A percentile compares a stretch with the other conserved stretches of the same genome.
These are phyloP conservation scores for Ustilago sp. DNA, from an alignment of 1,284 basidiomycete species.

Conservation along the genomic window DNA sequence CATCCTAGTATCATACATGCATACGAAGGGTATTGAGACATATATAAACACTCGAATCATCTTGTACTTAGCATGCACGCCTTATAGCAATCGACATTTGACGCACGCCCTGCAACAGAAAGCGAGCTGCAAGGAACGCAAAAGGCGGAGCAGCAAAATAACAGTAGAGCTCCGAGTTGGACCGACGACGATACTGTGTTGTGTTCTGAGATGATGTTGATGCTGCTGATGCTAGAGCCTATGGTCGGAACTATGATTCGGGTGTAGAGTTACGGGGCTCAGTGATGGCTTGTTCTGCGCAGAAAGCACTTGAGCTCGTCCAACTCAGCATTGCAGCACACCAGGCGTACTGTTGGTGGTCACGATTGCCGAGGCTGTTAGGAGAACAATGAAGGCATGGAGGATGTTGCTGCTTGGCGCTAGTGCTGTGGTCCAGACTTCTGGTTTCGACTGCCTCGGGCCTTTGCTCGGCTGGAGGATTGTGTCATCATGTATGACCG, in stretches of 20 bases:
- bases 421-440: not conserved
- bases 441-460: not conserved
- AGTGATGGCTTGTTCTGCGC: conserved; percentile 4
- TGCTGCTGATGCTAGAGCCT: not conserved
- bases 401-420: not conserved
- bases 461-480: not conserved
- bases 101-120: not conserved
- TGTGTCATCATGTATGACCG: not conserved
- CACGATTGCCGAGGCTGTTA: not conserved
- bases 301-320: not conserved
- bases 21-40: no score
- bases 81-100: no score
- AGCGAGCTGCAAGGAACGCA: conserved; percentile 1
- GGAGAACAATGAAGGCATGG: not conserved
- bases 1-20: no score
- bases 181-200: not conserved
- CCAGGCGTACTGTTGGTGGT: not conserved
- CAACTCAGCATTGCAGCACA: not conserved
- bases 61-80: no score
- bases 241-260: not conserved
- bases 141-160: not conserved
- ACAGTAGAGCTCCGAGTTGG: not conserved
- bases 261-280: not conserved
- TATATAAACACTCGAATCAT: no score
- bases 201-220: not conserved